phyloP scores from a whole-genome alignment of 495 filamentous ascomycete species.

The Lepidopterella palustris region DNA sequence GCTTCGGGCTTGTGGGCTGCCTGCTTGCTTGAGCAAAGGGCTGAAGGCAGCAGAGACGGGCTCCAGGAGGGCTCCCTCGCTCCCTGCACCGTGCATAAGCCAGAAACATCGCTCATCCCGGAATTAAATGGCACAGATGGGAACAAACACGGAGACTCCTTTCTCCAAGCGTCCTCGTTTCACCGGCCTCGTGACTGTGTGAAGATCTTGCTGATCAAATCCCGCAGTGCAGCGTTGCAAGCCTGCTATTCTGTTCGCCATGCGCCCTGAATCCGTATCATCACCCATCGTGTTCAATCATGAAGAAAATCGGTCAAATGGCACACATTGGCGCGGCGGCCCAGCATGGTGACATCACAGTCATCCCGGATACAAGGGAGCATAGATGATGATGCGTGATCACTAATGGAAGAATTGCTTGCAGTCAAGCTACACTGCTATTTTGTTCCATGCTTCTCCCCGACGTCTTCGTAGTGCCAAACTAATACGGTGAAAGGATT shows the following conservation, averaged over 20 bases:
- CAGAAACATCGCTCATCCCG: conserved; percentile 30
- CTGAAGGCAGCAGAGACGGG: background rate
- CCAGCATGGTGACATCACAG: conserved; percentile 1
- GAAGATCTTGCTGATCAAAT: conserved; percentile 25
- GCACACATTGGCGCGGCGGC: too few species aligned
- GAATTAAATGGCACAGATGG: conserved; percentile 16
- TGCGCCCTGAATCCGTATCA: background rate
- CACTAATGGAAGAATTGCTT: background rate
- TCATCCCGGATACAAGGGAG: background rate
- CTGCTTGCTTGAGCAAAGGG: background rate
- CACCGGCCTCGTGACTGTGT: conserved; percentile 31
- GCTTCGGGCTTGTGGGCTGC: too few species aligned
- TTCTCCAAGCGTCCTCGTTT: conserved; percentile 20
- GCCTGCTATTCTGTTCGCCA: background rate
- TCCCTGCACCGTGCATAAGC: conserved; percentile 28
- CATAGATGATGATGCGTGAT: background rate
- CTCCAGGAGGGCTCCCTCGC: too few species aligned
- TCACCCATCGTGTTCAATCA: background rate
- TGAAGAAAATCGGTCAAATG: background rate
- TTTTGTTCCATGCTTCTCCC: background rate
- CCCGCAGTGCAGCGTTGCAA: background rate
- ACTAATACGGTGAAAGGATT: too few species aligned
- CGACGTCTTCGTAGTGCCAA: too few species aligned
- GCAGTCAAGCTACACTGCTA: background rate
- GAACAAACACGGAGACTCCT: conserved; percentile 30